Conservation (phyloP, 2,329 filamentous ascomycete genomes). For the Amauroascus niger region DNA sequence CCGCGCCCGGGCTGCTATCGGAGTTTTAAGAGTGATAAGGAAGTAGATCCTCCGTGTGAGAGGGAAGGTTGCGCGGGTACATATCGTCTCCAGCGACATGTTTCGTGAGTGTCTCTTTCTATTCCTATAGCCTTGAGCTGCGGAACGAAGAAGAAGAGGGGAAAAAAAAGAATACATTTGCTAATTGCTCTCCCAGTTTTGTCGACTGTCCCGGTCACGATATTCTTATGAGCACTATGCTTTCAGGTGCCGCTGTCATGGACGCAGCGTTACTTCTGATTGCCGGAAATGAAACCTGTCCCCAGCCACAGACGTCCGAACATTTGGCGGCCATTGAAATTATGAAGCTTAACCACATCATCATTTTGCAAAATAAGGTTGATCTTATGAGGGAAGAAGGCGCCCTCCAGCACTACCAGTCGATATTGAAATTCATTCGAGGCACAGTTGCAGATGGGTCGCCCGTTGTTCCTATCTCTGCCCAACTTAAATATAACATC, state of each 20-base stretch:
- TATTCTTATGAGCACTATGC: conserved; percentile 99
- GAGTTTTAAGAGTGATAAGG: conserved; percentile 98
- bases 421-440: conserved; percentile 95
- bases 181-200: conserved; percentile 49
- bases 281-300: conserved; percentile 95
- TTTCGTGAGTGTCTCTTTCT: conserved; percentile 57
- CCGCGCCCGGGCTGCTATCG: conserved; percentile 90
- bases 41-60: conserved; percentile 93
- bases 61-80: conserved; percentile 79
- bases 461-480: conserved; percentile 92
- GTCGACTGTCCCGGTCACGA: conserved; percentile 99
- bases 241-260: conserved; percentile 99
- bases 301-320: conserved; percentile 96
- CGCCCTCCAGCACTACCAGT: conserved; percentile 88
- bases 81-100: conserved; percentile 81
- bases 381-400: conserved; percentile 96
- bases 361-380: conserved; percentile 99
- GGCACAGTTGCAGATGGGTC: conserved; percentile 92
- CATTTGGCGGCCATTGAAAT: conserved; percentile 99
- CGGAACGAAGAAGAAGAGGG: too few relatives aligned
- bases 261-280: conserved; percentile 93
- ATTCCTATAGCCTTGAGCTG: conserved; percentile 14
- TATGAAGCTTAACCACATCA: conserved; percentile 99
- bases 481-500: conserved; percentile 99
- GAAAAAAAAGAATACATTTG: too few relatives aligned